Conservation (phyloP, 225 moss, liverwort and hornwort species). For the Neckera pumila region DNA sequence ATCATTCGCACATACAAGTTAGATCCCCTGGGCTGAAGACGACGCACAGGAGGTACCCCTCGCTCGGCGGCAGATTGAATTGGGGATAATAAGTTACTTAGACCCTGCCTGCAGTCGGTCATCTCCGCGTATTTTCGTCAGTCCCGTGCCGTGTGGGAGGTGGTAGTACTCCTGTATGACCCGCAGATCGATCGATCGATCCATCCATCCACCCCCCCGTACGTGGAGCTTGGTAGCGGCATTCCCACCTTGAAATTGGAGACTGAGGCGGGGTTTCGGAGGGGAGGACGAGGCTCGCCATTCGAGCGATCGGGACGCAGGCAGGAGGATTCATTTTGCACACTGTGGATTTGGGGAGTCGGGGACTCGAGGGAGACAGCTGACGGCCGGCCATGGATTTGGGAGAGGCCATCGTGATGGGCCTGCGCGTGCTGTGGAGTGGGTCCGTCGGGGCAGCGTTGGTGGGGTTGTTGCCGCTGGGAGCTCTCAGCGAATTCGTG, state of each 20-base stretch:
- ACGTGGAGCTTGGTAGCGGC: not conserved
- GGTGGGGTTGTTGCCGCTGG: constrained; percentile 34
- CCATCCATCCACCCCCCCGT: no score
- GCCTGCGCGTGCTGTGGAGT: constrained; percentile 29
- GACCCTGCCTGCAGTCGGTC: not conserved
- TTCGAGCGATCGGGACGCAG: not conserved
- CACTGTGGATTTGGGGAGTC: not conserved
- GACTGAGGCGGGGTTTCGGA: not conserved
- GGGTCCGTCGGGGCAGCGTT: not conserved
- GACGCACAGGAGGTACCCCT: no score
- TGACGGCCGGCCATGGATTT: constrained; percentile 3
- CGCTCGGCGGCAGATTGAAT: not conserved
- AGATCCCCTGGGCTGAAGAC: not conserved
- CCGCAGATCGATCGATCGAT: not conserved
- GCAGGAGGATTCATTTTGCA: not conserved
- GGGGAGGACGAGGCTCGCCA: not conserved
- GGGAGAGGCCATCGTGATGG: not conserved
- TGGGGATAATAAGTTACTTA: no score
- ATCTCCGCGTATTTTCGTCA: not conserved
- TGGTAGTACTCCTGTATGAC: not conserved
- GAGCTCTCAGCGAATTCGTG: constrained; percentile 28
- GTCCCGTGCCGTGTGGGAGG: no score
- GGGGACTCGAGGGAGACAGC: not conserved
- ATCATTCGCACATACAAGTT: not conserved
- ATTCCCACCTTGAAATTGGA: not conserved